phyloP scores from a whole-genome alignment of 2,329 filamentous ascomycete genomes.

The Penicillium freii region DNA sequence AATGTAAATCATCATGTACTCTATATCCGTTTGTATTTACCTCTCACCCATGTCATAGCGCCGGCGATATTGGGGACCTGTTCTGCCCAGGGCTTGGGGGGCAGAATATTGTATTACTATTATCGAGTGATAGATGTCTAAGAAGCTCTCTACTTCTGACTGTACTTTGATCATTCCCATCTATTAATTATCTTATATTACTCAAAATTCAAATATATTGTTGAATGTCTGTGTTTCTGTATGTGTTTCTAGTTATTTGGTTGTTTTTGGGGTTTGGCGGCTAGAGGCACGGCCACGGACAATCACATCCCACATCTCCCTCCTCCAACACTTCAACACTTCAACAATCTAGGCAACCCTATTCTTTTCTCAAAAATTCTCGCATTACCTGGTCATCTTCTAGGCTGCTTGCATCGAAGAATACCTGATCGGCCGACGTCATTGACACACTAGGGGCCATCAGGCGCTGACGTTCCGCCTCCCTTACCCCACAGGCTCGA shows the following conservation, averaged over 20 bases:
- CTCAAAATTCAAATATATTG: neutral
- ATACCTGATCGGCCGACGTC: constrained; percentile 16
- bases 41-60: constrained; percentile 38
- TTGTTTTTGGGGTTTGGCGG: constrained; percentile 14
- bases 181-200: neutral
- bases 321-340: neutral
- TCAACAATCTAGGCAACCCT: constrained; percentile 11
- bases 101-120: constrained; percentile 24
- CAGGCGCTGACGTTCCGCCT: constrained; percentile 21
- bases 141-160: constrained; percentile 25
- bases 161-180: neutral
- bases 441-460: constrained; percentile 16
- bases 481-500: constrained; percentile 27
- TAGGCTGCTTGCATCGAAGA: neutral
- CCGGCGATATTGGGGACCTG: constrained; percentile 34
- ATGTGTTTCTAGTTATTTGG: neutral
- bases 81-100: constrained; percentile 17
- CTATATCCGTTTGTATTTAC: constrained; percentile 33
- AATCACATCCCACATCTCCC: constrained; percentile 26
- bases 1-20: constrained; percentile 26
- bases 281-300: constrained; percentile 10
- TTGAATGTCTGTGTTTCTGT: neutral
- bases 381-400: neutral
- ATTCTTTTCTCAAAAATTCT: constrained; percentile 5
- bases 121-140: constrained; percentile 18